Conservation (phyloP, 2,329 filamentous ascomycete genomes). For the Eurotiales sp. region DNA sequence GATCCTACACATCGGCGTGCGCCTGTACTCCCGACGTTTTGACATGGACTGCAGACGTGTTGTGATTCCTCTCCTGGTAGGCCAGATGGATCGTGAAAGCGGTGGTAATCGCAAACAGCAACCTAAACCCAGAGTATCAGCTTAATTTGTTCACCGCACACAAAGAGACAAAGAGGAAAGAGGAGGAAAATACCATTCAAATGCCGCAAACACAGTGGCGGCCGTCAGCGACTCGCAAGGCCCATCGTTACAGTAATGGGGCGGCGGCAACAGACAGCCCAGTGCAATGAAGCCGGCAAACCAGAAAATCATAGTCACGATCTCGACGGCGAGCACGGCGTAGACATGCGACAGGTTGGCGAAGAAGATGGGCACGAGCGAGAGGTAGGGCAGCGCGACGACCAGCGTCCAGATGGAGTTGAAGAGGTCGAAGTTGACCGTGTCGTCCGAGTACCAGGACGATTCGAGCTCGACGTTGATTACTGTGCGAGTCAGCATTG, state of each 20-base stretch:
- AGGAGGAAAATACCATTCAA: slow-evolving; percentile 42
- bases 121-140: slow-evolving; percentile 1
- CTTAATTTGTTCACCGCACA: too few species aligned
- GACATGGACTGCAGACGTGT: not conserved
- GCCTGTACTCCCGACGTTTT: slow-evolving; percentile 9
- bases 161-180: not conserved
- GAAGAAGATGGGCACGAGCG: slow-evolving; percentile 62
- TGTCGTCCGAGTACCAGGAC: slow-evolving; percentile 49
- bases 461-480: slow-evolving; percentile 47
- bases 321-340: slow-evolving; percentile 64
- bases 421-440: slow-evolving; percentile 77
- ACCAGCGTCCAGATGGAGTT: slow-evolving; percentile 71
- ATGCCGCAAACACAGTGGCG: slow-evolving; percentile 45
- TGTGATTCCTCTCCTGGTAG: slow-evolving; percentile 5
- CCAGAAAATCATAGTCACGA: slow-evolving; percentile 80
- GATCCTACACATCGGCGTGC: slow-evolving; percentile 9
- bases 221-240: slow-evolving; percentile 60
- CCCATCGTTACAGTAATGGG: slow-evolving; percentile 36
- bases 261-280: slow-evolving; percentile 54
- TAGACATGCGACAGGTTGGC: slow-evolving; percentile 60
- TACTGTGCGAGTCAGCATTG: slow-evolving; percentile 40
- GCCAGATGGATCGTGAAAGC: slow-evolving; percentile 12
- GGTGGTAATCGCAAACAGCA: slow-evolving; percentile 14
- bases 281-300: slow-evolving; percentile 80
- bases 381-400: slow-evolving; percentile 63